These are phyloP conservation scores for Phoma herbarum DNA, from an alignment of 2,329 filamentous ascomycete genomes.

Conservation along the genomic window DNA sequence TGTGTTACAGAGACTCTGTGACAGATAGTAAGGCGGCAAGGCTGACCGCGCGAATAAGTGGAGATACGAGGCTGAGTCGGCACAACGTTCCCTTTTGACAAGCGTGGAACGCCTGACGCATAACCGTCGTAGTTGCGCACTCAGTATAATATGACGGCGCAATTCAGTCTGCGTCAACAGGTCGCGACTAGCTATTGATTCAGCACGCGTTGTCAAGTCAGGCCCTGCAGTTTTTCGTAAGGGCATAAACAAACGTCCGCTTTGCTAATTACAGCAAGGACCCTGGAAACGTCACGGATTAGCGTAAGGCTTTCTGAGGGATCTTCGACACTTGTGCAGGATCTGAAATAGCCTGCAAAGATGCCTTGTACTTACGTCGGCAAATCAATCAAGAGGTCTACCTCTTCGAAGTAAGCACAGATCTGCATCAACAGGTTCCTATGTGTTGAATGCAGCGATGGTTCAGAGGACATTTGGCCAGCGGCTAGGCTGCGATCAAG, in stretches of 20 bases:
- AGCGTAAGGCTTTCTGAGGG: not conserved
- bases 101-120: conserved; percentile 10
- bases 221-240: not conserved
- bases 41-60: conserved; percentile 11
- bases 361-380: not conserved
- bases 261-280: not conserved
- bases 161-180: not conserved
- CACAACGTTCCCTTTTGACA: not conserved
- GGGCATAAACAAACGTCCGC: not conserved
- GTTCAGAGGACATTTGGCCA: not conserved
- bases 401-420: not conserved
- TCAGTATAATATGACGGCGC: not conserved
- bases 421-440: not conserved
- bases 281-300: not conserved
- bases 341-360: not conserved
- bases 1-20: conserved; percentile 3
- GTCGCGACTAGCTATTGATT: not conserved
- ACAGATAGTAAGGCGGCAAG: conserved; percentile 8
- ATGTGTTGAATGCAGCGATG: not conserved
- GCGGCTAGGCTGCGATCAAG: not conserved
- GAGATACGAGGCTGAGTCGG: conserved; percentile 12
- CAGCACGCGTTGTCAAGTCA: not conserved
- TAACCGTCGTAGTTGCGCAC: not conserved
- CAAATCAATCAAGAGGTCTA: not conserved
- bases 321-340: not conserved